Base-by-base conservation (phyloP, 2,329 filamentous ascomycete genomes). In the Pochonia chlamydosporia region DNA sequence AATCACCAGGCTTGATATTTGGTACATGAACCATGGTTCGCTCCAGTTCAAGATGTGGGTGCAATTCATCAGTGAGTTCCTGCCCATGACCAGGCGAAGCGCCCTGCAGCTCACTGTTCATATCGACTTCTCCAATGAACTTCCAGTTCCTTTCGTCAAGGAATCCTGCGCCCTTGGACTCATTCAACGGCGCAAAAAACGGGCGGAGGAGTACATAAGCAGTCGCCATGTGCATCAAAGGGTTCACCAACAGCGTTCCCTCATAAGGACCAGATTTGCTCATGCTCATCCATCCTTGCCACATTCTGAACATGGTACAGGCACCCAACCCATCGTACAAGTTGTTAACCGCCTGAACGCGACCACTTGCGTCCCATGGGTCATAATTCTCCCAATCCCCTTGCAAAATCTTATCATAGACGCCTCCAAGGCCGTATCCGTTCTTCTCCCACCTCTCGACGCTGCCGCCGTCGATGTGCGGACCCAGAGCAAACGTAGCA, bases 231-330 rank as follows among this genome's bases (percentile, higher is more conserved):
- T 78, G 77, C 40, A 93, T 68, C 44, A 95, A 71, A 0, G 91
- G 91, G 57, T 91, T 91, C 2, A 96, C 86, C 37, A 88, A 74
- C 44, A 96, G 67, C 0, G 90, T 93, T 1, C 91, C 91, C 67
- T 95, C 84, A 5, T 75, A 74, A 0, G 88, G 87, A 0, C 75
- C 81, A 0, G 82, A 85, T n/a, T 72, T 69, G 49, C 84, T 89
- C 76, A 96, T 84, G 50, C 79, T 80, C 44, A 96, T 66, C 91
- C 91, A 96, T 16, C 89, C 91, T 67, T 96, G 91, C 64, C 88
- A 92, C 76, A 89, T 86, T 33, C 92, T 79, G 66, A 96, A 90
- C 72, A 90, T 89, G 40, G 78, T 85, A 66, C 89, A 95, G 1
- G 87, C 83, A 0, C 91, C 90, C 0, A 89, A 76, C 1, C 90